These are phyloP conservation scores for Somion occarium DNA, from an alignment of 1,284 basidiomycete species.

Conservation along the genomic window DNA sequence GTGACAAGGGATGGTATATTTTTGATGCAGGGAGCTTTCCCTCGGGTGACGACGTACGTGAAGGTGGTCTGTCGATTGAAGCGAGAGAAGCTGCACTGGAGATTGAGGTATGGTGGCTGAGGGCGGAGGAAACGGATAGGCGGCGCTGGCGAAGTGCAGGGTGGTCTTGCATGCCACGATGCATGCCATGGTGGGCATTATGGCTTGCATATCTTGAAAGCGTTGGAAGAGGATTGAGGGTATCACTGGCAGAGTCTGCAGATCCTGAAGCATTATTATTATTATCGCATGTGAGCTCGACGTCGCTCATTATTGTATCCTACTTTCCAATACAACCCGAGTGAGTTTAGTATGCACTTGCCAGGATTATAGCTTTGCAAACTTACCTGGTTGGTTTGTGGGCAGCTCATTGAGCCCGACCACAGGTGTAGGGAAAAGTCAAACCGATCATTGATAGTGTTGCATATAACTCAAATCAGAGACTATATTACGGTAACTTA, in stretches of 20 bases:
- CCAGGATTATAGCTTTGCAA: too few species aligned
- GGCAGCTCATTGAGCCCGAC: too few species aligned
- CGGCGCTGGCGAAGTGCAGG: neutral
- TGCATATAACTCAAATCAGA: too few species aligned
- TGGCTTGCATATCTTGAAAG: neutral
- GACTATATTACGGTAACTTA: too few species aligned
- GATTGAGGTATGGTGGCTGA: constrained; percentile 32
- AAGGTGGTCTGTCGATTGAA: constrained; percentile 50
- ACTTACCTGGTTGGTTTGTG: too few species aligned
- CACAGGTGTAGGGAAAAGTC: too few species aligned
- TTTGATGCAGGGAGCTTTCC: constrained; percentile 40
- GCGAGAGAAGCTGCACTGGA: constrained; percentile 38
- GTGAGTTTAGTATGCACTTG: too few species aligned
- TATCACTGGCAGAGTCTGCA: neutral
- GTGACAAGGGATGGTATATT: constrained; percentile 53
- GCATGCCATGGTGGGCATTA: neutral
- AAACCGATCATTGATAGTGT: too few species aligned
- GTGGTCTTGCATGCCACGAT: neutral
- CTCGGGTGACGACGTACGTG: constrained; percentile 17
- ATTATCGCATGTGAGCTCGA: neutral
- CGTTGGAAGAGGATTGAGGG: neutral
- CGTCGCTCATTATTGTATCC: neutral
- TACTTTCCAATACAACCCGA: too few species aligned
- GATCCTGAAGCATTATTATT: neutral
- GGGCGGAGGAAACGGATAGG: constrained; percentile 6